Percentiles rank a stretch among this genome's conserved stretches.
These are phyloP conservation scores for Scolecobasidium constrictum DNA, from an alignment of 2,329 filamentous ascomycete genomes.

Conservation along the genomic window DNA sequence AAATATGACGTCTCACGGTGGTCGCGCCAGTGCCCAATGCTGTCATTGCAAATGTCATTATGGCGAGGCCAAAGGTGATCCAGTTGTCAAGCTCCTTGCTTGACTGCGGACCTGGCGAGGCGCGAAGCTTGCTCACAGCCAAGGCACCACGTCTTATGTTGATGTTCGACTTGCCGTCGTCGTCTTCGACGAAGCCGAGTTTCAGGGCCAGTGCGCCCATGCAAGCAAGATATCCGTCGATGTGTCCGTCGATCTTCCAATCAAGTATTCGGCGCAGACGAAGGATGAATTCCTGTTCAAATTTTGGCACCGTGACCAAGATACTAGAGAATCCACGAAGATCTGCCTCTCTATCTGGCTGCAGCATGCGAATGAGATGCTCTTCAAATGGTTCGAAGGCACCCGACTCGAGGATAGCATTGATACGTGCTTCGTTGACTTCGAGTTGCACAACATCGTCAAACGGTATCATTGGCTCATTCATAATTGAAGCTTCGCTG, in stretches of 20 bases:
- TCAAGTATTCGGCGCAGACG: background rate
- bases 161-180: background rate
- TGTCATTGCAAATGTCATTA: background rate
- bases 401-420: no score
- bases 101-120: background rate
- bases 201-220: background rate
- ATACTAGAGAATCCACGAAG: background rate
- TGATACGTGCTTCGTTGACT: no score
- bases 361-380: background rate
- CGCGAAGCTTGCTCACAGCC: background rate
- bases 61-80: background rate
- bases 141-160: background rate
- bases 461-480: no score
- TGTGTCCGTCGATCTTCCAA: background rate
- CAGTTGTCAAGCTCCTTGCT: background rate
- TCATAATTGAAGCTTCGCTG: no score
- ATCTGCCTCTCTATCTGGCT: background rate
- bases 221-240: background rate
- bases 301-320: background rate
- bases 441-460: no score
- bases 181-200: background rate
- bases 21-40: background rate
- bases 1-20: background rate
- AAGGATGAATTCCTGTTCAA: background rate
- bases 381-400: constrained; percentile 1